Base-by-base conservation (phyloP, 2,329 filamentous ascomycete species). In the Clonostachys sp. region DNA sequence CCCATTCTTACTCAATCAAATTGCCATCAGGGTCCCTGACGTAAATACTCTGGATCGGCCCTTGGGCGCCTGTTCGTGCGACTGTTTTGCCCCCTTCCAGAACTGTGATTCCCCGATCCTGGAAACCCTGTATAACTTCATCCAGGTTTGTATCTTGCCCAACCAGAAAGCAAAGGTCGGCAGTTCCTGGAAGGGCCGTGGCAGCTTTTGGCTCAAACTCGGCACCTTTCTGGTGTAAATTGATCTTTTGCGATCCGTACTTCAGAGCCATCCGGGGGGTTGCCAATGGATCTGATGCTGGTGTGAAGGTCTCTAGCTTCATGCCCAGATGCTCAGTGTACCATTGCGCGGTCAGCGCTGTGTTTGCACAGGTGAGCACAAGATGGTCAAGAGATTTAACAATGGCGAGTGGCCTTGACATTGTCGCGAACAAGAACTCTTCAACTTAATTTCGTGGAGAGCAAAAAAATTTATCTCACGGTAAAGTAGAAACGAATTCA, bases 1-100 rank as follows among this genome's bases (percentile, higher is more conserved):
- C 10, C 10, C 24, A 30, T 30, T 30, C 77, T 59, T 55, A 84
- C 80, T 84, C 81, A 39, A 84, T 73, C 52, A 84, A 54, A 58
- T 83, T 84, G 6, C 74, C 77, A 61, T 84, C 81, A 3, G 79
- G 79, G 61, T 84, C 81, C 36, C 80, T 65, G 45, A 80, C 71
- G 61, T 84, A 84, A 3, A 84, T 66, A 58, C 80, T 84, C 45
- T 70, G 64, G 41, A 85, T 62, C 48, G 63, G 71, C 0, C 80
- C 79, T 46, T 66, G 64, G 0, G 81, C 80, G 2, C 81, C 81
- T 0, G 75, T 83, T 42, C 81, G 65, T 12, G 67, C 58, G 5
- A 84, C 80, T 12, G 81, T 66, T 42, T 71, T 57, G 0, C 67
- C 71, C 2, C 73, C 76, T 49, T 82, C 76, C 2, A 73, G 59